Percentiles rank a stretch among this genome's conserved stretches.
Conservation (phyloP, 2,329 filamentous ascomycete genomes). For the Curvularia eragrostidis region DNA sequence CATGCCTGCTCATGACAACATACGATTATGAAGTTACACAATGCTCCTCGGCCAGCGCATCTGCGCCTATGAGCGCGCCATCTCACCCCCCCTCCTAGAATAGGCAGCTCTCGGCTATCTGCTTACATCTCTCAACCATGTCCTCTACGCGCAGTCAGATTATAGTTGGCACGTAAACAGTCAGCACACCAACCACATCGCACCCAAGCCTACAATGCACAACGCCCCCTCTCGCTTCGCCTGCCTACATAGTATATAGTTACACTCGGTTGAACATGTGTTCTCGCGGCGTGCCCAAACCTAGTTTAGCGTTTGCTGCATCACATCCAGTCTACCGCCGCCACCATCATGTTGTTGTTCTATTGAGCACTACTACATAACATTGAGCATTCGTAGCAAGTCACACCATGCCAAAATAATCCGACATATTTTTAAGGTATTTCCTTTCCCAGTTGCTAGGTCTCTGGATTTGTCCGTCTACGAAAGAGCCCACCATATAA, state of each 20-base stretch:
- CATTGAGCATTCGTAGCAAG: no score
- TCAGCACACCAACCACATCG: conserved; percentile 4
- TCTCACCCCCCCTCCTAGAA: neutral
- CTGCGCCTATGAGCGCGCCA: neutral
- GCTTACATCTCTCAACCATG: neutral
- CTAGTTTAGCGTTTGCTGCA: neutral
- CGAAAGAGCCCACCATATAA: no score
- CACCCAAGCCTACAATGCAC: no score
- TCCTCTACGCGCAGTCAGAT: neutral
- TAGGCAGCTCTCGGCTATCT: neutral
- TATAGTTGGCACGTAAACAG: conserved; percentile 1
- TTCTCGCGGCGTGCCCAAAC: neutral
- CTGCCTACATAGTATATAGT: neutral
- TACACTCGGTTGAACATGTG: conserved; percentile 10
- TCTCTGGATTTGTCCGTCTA: no score
- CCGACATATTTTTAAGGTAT: no score
- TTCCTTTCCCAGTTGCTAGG: no score
- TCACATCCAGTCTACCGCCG: neutral
- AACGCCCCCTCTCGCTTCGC: neutral
- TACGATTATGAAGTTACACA: neutral
- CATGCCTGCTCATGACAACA: neutral
- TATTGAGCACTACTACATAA: no score
- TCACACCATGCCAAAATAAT: no score
- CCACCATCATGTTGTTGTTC: no score
- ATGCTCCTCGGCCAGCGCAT: neutral